A percentile compares a stretch with the other conserved stretches of the same genome.
phyloP scores from a whole-genome alignment of 495 filamentous ascomycete species.

The Aspergillus taichungensis region DNA sequence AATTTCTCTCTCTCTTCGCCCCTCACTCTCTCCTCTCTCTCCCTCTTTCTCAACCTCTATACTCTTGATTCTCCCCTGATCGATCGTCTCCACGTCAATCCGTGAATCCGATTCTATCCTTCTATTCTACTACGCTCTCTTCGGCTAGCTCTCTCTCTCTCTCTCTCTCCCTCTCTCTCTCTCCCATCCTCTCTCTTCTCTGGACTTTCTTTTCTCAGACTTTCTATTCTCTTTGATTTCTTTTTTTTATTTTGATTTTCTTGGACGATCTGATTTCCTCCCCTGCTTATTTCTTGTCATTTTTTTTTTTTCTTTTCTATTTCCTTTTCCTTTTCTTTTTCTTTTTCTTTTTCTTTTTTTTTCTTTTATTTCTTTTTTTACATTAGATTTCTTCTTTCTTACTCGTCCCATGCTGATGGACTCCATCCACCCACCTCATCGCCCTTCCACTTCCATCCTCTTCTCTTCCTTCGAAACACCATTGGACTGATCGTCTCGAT shows the following conservation, averaged over 20 bases:
- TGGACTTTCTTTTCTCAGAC: background rate
- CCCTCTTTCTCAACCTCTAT: background rate
- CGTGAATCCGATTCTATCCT: too few species aligned
- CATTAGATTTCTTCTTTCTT: conserved; percentile 1
- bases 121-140: conserved; percentile 1
- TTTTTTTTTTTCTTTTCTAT: background rate
- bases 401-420: background rate
- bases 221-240: conserved; percentile 2
- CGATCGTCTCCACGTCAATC: background rate
- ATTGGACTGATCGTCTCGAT: background rate
- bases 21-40: background rate
- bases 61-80: background rate
- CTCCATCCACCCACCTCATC: too few species aligned
- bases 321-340: conserved; percentile 2
- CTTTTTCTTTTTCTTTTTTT: background rate
- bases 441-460: background rate
- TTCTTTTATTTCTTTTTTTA: background rate
- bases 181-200: background rate
- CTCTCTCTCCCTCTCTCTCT: conserved; percentile 1
- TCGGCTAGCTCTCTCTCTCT: background rate
- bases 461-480: background rate
- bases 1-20: background rate
- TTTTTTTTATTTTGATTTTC: background rate
- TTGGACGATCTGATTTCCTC: too few species aligned
- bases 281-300: too few species aligned